Conservation (phyloP, 2,329 filamentous ascomycete species). For the Colletotrichum tofieldiae region DNA sequence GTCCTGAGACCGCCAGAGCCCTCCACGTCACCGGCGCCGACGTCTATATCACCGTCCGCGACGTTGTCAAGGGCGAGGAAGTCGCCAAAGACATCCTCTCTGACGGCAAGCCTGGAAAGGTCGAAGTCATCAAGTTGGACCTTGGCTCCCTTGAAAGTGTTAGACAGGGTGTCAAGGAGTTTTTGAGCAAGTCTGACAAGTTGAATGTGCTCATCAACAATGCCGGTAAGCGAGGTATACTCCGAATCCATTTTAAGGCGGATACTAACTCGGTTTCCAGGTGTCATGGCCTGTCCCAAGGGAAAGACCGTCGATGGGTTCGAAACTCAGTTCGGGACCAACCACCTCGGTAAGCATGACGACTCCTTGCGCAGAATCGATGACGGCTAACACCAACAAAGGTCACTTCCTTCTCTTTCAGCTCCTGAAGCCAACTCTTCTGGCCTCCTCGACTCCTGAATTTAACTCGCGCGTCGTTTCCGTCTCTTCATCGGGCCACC, state of each 20-base stretch:
- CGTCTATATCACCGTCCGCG: constrained; percentile 39
- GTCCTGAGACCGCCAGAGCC: constrained; percentile 56
- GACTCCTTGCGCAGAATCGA: neutral
- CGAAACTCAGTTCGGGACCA: constrained; percentile 65
- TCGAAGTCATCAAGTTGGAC: constrained; percentile 54
- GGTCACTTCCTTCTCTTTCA: constrained; percentile 64
- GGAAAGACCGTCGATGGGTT: constrained; percentile 46
- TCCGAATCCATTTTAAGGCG: no score
- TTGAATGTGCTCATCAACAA: constrained; percentile 48
- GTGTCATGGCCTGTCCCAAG: constrained; percentile 39
- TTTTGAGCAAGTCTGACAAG: constrained; percentile 40
- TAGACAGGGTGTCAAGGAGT: constrained; percentile 45
- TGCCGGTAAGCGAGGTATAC: constrained; percentile 39
- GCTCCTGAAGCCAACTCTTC: constrained; percentile 38
- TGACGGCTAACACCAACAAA: neutral
- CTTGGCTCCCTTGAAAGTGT: constrained; percentile 51
- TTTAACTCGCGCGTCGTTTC: constrained; percentile 62
- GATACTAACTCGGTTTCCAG: neutral
- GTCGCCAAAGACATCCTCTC: constrained; percentile 38
- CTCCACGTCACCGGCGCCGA: constrained; percentile 40
- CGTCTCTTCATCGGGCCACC: constrained; percentile 62
- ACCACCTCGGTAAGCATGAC: constrained; percentile 58
- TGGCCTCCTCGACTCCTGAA: constrained; percentile 33
- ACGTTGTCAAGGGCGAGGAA: constrained; percentile 32
- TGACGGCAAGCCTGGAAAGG: constrained; percentile 41